Percentiles rank a stretch among this genome's conserved stretches.
phyloP scores from a whole-genome alignment of 2,329 filamentous ascomycete genomes.

The Talaromyces sp. region DNA sequence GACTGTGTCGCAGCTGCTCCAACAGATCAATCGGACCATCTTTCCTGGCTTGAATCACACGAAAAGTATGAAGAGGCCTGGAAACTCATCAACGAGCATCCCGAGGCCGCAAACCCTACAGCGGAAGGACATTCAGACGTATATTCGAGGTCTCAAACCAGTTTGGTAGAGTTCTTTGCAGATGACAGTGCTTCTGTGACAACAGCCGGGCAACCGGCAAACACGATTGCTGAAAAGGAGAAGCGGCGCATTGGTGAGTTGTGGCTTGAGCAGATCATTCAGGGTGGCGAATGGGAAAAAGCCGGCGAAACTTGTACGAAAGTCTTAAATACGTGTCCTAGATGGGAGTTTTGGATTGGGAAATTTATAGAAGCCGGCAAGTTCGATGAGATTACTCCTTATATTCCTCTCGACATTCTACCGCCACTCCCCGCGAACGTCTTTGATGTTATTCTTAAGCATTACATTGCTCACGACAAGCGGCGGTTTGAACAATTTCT shows the following conservation, averaged over 20 bases:
- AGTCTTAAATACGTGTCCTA: conserved; percentile 69
- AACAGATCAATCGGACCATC: conserved; percentile 76
- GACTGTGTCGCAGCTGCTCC: conserved; percentile 92
- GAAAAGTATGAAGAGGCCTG: conserved; percentile 79
- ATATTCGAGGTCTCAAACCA: conserved; percentile 33
- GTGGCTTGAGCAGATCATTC: conserved; percentile 83
- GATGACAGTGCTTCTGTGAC: conserved; percentile 64
- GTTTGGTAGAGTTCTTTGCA: conserved; percentile 61
- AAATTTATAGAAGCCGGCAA: conserved; percentile 79
- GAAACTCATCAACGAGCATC: conserved; percentile 82
- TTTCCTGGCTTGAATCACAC: conserved; percentile 78
- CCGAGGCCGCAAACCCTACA: conserved; percentile 54
- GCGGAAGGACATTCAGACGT: conserved; percentile 27
- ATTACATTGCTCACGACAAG: conserved; percentile 79
- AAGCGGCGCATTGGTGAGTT: conserved; percentile 87
- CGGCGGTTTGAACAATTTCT: conserved; percentile 70
- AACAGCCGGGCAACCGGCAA: conserved; percentile 51
- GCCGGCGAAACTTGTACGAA: conserved; percentile 78
- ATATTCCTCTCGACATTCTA: conserved; percentile 72
- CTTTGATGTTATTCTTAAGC: conserved; percentile 82
- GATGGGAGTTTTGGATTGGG: conserved; percentile 97
- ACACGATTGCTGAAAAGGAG: conserved; percentile 71
- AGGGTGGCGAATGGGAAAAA: conserved; percentile 64
- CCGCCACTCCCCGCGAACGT: conserved; percentile 74
- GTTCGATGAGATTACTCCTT: conserved; percentile 82